Percentiles rank a stretch among this genome's conserved stretches.
phyloP scores from a whole-genome alignment of 306 rosid genomes.

The Hippophae gyantsensis region DNA sequence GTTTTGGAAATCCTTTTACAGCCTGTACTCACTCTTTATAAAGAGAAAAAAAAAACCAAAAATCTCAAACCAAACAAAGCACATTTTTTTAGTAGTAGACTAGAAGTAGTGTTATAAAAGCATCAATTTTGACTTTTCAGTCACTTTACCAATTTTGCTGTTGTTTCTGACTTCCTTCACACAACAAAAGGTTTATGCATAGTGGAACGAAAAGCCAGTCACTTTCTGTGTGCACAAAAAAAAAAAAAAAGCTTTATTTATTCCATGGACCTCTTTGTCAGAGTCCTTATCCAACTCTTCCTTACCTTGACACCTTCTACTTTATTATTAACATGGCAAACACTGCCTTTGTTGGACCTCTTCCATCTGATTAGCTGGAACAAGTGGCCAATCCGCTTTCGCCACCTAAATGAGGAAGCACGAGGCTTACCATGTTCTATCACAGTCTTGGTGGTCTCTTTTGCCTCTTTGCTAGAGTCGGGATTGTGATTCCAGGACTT shows the following conservation, averaged over 20 bases:
- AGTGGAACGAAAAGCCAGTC: slow-evolving; percentile 16
- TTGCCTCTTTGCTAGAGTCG: background rate
- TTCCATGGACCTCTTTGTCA: slow-evolving; percentile 67
- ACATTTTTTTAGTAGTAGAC: background rate
- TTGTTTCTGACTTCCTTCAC: slow-evolving; percentile 12
- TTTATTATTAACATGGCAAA: slow-evolving; percentile 36
- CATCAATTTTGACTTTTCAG: slow-evolving; percentile 49
- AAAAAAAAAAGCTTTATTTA: slow-evolving; percentile 12
- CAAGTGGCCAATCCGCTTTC: slow-evolving; percentile 77
- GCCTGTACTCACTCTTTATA: slow-evolving; percentile 29
- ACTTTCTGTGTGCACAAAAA: slow-evolving; percentile 13
- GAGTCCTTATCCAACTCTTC: slow-evolving; percentile 77
- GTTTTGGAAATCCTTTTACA: slow-evolving; percentile 42
- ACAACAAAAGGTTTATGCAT: background rate
- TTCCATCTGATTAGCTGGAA: slow-evolving; percentile 83
- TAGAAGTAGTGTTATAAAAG: slow-evolving; percentile 21
- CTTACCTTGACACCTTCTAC: slow-evolving; percentile 74
- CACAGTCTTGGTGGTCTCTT: slow-evolving; percentile 28
- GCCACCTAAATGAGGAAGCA: slow-evolving; percentile 64
- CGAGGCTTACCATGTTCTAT: slow-evolving; percentile 78
- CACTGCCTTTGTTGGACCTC: slow-evolving; percentile 36
- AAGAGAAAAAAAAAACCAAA: slow-evolving; percentile 5
- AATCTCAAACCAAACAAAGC: background rate
- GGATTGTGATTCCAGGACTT: slow-evolving; percentile 40
- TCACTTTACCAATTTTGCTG: slow-evolving; percentile 17